A percentile compares a stretch with the other conserved stretches of the same genome.
Evolutionary conservation across 805 yeast species (phyloP).

Genomic region (Torulaspora franciscae): DNA sequence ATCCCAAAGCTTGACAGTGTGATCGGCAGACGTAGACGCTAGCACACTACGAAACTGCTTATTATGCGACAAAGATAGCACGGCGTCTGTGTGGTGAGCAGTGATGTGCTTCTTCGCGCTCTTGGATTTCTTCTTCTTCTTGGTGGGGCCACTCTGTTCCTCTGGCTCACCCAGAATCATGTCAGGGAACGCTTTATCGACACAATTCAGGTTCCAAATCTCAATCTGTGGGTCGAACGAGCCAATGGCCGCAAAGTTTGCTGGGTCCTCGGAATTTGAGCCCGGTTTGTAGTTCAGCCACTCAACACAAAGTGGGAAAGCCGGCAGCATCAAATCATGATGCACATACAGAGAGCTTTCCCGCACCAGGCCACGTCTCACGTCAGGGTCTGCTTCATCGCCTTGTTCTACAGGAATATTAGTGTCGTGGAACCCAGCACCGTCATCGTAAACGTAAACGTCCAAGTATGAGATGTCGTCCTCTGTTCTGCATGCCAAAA

Average conservation of each 20-base stretch:
- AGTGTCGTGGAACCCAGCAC: slow-evolving; percentile 75
- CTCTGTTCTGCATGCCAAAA: slow-evolving; percentile 90
- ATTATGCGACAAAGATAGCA: slow-evolving; percentile 81
- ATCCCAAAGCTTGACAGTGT: slow-evolving; percentile 95
- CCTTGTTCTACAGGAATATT: slow-evolving; percentile 59
- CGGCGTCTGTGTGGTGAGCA: slow-evolving; percentile 90
- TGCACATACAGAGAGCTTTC: slow-evolving; percentile 82
- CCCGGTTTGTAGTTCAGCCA: slow-evolving; percentile 81
- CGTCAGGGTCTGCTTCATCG: slow-evolving; percentile 66
- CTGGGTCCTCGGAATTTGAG: slow-evolving; percentile 48
- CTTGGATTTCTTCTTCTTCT: slow-evolving; percentile 51
- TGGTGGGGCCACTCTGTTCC: slow-evolving; percentile 39
- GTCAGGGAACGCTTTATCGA: slow-evolving; percentile 94
- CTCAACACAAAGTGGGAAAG: slow-evolving; percentile 94
- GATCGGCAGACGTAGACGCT: slow-evolving; percentile 93
- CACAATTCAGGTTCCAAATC: slow-evolving; percentile 89
- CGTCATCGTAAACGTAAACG: slow-evolving; percentile 91
- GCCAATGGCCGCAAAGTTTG: slow-evolving; percentile 94
- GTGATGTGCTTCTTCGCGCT: slow-evolving; percentile 48
- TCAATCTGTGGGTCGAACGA: slow-evolving; percentile 97
- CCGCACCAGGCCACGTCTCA: slow-evolving; percentile 65
- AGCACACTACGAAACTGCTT: slow-evolving; percentile 73
- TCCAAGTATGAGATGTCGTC: slow-evolving; percentile 91
- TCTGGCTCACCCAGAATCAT: slow-evolving; percentile 79
- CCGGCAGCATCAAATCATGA: slow-evolving; percentile 94